Conservation (phyloP, 169 alveolate genomes). For the Besnoitia besnoiti region DNA sequence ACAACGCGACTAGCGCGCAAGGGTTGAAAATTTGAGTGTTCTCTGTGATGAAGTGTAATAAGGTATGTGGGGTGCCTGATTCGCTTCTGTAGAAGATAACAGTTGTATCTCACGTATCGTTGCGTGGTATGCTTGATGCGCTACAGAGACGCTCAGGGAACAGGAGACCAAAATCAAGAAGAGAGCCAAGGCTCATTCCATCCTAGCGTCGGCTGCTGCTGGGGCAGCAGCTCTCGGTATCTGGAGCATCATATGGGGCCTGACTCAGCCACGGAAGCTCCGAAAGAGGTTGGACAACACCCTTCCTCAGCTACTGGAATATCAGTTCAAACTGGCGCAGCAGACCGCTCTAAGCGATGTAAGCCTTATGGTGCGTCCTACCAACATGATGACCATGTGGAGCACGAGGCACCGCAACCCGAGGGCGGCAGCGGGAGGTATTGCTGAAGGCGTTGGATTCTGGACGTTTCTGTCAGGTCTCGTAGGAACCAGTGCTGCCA, state of each 20-base stretch:
- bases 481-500: not conserved
- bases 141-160: not conserved
- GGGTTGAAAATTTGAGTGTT: too few species aligned
- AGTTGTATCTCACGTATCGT: too few species aligned
- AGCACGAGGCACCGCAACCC: not conserved
- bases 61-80: too few species aligned
- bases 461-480: not conserved
- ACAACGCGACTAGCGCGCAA: too few species aligned
- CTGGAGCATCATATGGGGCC: not conserved
- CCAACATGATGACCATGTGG: not conserved
- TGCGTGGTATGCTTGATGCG: too few species aligned
- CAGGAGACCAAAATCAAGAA: not conserved
- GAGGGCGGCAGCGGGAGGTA: not conserved
- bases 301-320: not conserved
- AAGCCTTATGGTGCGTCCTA: not conserved
- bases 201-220: not conserved
- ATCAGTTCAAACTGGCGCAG: not conserved
- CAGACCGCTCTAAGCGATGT: not conserved
- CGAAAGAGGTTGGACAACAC: slow-evolving; percentile 3
- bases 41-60: too few species aligned
- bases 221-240: slow-evolving; percentile 9
- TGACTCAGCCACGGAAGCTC: slow-evolving; percentile 18
- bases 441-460: slow-evolving; percentile 17
- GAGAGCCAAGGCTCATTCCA: not conserved
- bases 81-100: too few species aligned